Conservation (phyloP, 345 rosid species). For the Salix suchowensis region DNA sequence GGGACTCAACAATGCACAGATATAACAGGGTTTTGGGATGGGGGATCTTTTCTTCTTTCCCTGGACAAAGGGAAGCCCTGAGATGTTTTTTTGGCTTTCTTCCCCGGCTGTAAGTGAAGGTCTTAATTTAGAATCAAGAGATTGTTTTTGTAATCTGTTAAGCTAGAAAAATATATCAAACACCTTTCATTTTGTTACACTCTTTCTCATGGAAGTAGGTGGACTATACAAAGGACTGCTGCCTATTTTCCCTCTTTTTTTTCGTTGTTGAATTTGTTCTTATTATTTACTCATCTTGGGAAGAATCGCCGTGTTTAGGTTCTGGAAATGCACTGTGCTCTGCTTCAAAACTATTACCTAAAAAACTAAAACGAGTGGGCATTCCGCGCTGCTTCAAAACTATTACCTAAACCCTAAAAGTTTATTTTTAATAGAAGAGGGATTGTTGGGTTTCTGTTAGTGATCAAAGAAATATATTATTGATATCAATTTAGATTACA, state of each 20-base stretch:
- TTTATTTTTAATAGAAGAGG: no score
- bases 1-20: conserved; percentile 14
- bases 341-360: conserved; percentile 1
- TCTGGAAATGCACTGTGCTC: conserved; percentile 16
- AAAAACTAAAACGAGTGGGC: no score
- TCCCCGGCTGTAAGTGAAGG: conserved; percentile 45
- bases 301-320: conserved; percentile 14
- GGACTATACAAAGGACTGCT: neutral
- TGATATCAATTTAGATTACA: no score
- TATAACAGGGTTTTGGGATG: conserved; percentile 22
- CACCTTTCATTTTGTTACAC: conserved; percentile 6
- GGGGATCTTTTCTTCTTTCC: conserved; percentile 29
- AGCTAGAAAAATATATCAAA: conserved; percentile 31
- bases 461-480: no score
- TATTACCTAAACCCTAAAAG: no score
- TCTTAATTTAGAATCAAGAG: conserved; percentile 47
- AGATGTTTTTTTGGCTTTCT: conserved; percentile 26
- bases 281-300: conserved; percentile 13
- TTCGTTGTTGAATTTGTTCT: neutral
- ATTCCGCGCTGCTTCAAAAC: no score
- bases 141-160: conserved; percentile 39
- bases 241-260: neutral
- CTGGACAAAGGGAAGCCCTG: conserved; percentile 31
- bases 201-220: conserved; percentile 5
- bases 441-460: no score